These are phyloP conservation scores for Penicillium italicum DNA, from an alignment of 2,329 filamentous ascomycete species.

Conservation along the genomic window DNA sequence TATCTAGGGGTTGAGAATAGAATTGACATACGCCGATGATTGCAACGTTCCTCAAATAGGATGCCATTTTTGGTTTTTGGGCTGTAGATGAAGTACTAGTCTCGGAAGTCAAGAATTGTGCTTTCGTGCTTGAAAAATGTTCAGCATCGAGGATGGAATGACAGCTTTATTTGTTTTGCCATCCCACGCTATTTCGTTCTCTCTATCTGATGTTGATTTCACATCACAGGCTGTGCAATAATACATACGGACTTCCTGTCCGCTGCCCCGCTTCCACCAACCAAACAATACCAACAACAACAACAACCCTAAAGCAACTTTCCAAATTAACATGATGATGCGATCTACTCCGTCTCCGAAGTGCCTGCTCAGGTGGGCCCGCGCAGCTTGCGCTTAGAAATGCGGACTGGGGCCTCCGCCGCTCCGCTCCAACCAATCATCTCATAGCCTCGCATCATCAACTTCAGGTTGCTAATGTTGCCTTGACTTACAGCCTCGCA, in stretches of 20 bases:
- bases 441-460: background rate
- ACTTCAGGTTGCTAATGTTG: background rate
- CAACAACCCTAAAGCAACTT: too few relatives aligned
- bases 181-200: background rate
- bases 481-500: background rate
- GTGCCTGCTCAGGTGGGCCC: background rate
- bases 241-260: background rate
- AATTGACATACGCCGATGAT: slow-evolving; percentile 17
- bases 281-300: background rate
- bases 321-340: background rate
- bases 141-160: background rate
- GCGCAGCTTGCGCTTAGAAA: background rate
- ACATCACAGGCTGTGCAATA: background rate
- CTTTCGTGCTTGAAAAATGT: background rate
- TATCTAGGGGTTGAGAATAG: background rate
- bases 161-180: background rate
- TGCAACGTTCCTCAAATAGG: slow-evolving; percentile 11
- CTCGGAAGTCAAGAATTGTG: background rate
- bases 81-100: background rate
- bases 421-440: background rate
- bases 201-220: background rate
- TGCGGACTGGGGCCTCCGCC: background rate
- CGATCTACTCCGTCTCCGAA: background rate
- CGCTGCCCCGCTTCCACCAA: background rate
- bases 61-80: slow-evolving; percentile 3